Conservation (phyloP, 2,329 filamentous ascomycete species). For the Botrytis paeoniae region DNA sequence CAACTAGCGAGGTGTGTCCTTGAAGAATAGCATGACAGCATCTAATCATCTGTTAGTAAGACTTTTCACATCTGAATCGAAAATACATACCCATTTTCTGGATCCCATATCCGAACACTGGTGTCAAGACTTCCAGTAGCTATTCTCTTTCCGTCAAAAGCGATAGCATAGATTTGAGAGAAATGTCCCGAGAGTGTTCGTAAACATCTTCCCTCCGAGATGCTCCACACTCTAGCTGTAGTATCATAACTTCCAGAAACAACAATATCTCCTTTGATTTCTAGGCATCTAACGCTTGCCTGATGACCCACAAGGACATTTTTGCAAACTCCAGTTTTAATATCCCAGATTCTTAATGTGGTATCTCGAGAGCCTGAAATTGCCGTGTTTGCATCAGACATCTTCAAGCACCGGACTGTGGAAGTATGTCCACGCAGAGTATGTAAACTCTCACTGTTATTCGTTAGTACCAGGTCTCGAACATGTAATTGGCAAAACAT, state of each 20-base stretch:
- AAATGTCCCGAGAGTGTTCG: conserved; percentile 91
- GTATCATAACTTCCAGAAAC: conserved; percentile 99
- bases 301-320: conserved; percentile 94
- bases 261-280: conserved; percentile 93
- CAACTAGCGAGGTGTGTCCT: conserved; percentile 94
- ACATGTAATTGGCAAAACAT: conserved; percentile 41
- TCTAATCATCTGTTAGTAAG: conserved; percentile 38
- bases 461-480: conserved; percentile 33
- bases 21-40: conserved; percentile 79
- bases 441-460: conserved; percentile 65
- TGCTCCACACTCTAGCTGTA: conserved; percentile 95
- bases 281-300: conserved; percentile 89
- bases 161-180: conserved; percentile 98
- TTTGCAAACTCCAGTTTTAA: conserved; percentile 79
- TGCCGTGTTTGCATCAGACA: conserved; percentile 90
- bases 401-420: conserved; percentile 94
- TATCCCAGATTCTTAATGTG: conserved; percentile 92
- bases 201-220: conserved; percentile 88
- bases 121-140: conserved; percentile 96
- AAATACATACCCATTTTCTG: conserved; percentile 68
- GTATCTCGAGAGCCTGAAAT: conserved; percentile 97
- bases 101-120: conserved; percentile 96
- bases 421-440: conserved; percentile 92
- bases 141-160: conserved; percentile 89
- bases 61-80: conserved; percentile 26